Evolutionary conservation across 2,329 filamentous ascomycete genomes (phyloP).

Genomic region (Epichloe bromicola): DNA sequence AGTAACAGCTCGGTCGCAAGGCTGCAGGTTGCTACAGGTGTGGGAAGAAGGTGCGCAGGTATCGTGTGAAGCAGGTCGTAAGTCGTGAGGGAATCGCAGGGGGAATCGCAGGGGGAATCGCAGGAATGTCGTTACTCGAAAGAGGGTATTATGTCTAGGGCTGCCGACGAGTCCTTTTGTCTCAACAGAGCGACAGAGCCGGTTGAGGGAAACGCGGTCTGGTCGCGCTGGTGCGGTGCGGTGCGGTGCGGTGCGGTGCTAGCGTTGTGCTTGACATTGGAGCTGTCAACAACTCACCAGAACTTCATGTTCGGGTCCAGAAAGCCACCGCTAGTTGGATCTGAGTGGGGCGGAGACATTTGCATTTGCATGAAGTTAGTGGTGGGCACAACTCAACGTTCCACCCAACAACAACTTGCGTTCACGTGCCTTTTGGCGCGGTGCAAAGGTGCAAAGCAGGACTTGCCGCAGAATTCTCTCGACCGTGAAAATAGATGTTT

Average conservation of each 20-base stretch:
- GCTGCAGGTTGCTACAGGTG: background rate
- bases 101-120: background rate
- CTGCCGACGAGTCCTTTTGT: background rate
- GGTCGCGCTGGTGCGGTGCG: constrained; percentile 6
- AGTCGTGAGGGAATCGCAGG: constrained; percentile 1
- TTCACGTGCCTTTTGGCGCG: too few species aligned
- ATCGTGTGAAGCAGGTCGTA: background rate
- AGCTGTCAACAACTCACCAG: background rate
- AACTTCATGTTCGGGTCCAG: background rate
- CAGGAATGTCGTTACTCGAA: constrained; percentile 3
- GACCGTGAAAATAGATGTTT: too few species aligned
- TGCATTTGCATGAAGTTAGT: too few species aligned
- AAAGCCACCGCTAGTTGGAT: constrained; percentile 1
- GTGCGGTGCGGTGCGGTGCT: constrained; percentile 1
- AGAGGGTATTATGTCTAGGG: background rate
- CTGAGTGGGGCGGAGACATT: constrained; percentile 7
- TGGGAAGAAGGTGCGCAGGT: background rate
- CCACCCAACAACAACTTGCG: too few species aligned
- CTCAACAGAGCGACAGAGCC: background rate
- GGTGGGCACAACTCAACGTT: too few species aligned
- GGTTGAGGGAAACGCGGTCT: constrained; percentile 9
- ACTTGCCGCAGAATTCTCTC: too few species aligned
- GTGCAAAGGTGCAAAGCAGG: too few species aligned
- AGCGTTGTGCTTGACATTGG: background rate
- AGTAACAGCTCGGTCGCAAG: background rate